Base-by-base conservation (phyloP, 2,329 filamentous ascomycete genomes). In the Dactylellina parvicollis region DNA sequence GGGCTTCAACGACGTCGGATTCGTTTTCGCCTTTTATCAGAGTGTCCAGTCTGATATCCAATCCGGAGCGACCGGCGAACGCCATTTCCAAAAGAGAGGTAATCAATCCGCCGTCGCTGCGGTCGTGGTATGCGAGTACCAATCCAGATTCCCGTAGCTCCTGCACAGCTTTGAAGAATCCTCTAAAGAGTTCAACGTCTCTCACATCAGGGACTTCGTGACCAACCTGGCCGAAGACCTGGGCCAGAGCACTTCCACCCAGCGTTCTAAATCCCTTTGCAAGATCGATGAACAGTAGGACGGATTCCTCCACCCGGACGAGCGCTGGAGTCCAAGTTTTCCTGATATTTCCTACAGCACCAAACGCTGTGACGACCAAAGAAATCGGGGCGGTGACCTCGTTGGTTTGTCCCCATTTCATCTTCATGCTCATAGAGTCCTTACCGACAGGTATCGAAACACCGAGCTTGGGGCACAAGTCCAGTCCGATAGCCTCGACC, bases 381-480 rank as follows among this genome's bases (percentile, higher is more conserved):
- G 94, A 96, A 77, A 98, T 87, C 0, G 95, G 95, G 3, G 95
- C 92, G 36, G 92, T 97, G 54, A 98, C 94, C 76, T 93, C 93
- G 83, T 91, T 95, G 12, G 85, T 82, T 74, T 90, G 85, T 16
- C 87, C 86, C 95, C 95, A 98, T 64, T 92, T 92, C 78, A 96
- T 94, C 84, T 97, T 97, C 95, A 99, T 98, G 1, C 93, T 97
- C 81, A 96, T 96, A 0, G 94, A 98, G 81, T 99, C 95, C 82
- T 99, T 98, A 62, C 95, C 95, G 7, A 98, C 95, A 2, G 95
- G 95, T 71, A 99, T 98, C 66, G 90, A 92, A 74, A 99, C 88
- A 32, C 91, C 92, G n/a, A 98, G 85, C 77, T 90, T 85, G 1
- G 92, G 92, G 81, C 95, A 99, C 7, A 99, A 84, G 50, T 96